phyloP scores from a whole-genome alignment of 2,329 filamentous ascomycete genomes.

The Clarireedia monteithiana region DNA sequence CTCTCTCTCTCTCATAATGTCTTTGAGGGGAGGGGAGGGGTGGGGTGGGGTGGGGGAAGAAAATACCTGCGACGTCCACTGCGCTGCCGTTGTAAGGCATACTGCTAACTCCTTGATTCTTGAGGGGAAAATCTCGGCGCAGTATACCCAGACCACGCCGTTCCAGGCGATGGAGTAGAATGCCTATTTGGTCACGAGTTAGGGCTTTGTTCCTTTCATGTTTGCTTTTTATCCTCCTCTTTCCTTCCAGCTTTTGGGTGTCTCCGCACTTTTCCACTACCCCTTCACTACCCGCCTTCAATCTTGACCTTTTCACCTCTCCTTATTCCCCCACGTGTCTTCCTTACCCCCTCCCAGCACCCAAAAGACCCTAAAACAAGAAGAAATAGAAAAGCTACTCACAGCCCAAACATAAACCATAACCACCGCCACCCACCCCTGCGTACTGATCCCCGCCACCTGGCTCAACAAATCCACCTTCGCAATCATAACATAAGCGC shows the following conservation, averaged over 20 bases:
- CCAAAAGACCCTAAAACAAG: neutral
- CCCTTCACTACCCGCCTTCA: too few relatives aligned
- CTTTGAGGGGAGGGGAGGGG: neutral
- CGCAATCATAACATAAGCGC: constrained; percentile 17
- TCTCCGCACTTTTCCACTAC: too few relatives aligned
- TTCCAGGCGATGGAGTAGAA: constrained; percentile 24
- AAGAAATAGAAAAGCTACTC: neutral
- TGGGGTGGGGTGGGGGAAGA: neutral
- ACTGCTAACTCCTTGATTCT: constrained; percentile 21
- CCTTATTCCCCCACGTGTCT: neutral
- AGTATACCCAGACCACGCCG: constrained; percentile 23
- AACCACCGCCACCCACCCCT: constrained; percentile 19
- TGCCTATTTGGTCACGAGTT: constrained; percentile 7
- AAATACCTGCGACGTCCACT: constrained; percentile 14
- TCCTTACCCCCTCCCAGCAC: neutral
- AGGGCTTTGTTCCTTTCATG: neutral
- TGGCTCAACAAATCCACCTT: constrained; percentile 11
- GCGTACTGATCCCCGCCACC: neutral
- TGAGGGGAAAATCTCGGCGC: constrained; percentile 21
- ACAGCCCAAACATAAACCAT: constrained; percentile 22
- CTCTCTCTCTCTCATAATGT: neutral
- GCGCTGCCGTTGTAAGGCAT: constrained; percentile 15
- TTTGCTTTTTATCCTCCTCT: neutral
- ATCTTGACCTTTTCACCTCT: too few relatives aligned
- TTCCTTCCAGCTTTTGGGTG: neutral